Percentiles rank a stretch among this genome's conserved stretches.
These are phyloP conservation scores for Coniochaeta sp. DNA, from an alignment of 2,329 filamentous ascomycete species.

Conservation along the genomic window DNA sequence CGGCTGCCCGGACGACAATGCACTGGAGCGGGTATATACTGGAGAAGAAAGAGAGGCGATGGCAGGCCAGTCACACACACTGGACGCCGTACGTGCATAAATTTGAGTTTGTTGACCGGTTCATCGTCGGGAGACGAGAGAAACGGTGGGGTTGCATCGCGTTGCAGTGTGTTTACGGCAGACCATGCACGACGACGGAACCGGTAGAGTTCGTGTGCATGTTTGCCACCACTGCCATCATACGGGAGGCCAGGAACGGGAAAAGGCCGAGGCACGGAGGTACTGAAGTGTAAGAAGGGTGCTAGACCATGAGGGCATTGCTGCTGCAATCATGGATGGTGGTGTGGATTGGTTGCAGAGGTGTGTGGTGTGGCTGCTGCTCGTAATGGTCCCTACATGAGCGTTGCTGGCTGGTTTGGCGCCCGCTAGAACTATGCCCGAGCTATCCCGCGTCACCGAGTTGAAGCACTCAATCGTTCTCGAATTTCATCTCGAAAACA, in stretches of 20 bases:
- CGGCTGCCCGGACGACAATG: too few species aligned
- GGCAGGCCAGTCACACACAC: not conserved
- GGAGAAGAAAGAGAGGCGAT: not conserved
- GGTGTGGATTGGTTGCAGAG: not conserved
- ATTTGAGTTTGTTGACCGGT: too few species aligned
- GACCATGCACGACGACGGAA: not conserved
- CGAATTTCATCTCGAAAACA: too few species aligned
- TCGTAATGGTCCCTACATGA: not conserved
- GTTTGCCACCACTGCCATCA: not conserved
- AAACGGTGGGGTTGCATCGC: not conserved
- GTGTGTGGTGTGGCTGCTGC: too few species aligned
- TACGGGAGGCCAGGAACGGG: not conserved
- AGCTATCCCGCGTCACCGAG: not conserved
- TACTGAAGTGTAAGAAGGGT: not conserved
- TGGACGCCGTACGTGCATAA: not conserved
- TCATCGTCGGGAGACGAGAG: not conserved
- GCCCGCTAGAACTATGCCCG: slow-evolving; percentile 1
- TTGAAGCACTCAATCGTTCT: too few species aligned
- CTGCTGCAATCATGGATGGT: too few species aligned
- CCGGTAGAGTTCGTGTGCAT: not conserved
- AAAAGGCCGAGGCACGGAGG: too few species aligned
- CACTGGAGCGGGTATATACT: too few species aligned
- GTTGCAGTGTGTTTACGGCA: not conserved
- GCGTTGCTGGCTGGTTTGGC: not conserved
- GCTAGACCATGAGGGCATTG: too few species aligned